Percentiles rank a stretch among this genome's conserved stretches.
Conservation (phyloP, 192 early-diverging fungal genomes). For the Fimicolochytrium jonesii region DNA sequence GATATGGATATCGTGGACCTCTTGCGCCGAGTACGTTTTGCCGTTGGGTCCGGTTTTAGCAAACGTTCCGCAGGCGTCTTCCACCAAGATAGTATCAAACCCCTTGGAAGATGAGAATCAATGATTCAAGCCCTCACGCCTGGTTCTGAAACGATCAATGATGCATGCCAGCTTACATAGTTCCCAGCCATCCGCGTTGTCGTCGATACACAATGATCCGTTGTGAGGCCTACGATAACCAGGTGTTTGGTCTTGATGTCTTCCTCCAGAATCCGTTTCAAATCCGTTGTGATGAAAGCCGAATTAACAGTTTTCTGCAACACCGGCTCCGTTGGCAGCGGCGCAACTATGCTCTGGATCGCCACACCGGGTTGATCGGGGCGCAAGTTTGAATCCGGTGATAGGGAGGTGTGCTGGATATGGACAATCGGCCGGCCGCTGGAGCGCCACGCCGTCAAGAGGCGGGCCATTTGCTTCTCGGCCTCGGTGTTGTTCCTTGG, state of each 20-base stretch:
- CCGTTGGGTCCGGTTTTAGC: constrained; percentile 9
- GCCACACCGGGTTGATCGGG: constrained; percentile 4
- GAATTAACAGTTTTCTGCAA: constrained; percentile 23
- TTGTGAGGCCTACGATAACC: constrained; percentile 15
- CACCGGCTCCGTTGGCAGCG: not conserved
- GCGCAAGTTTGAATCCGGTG: constrained; percentile 4
- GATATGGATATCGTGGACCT: constrained; percentile 6
- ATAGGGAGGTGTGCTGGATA: constrained; percentile 14
- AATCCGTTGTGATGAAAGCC: constrained; percentile 19
- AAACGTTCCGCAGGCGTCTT: constrained; percentile 19
- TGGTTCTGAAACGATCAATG: not conserved
- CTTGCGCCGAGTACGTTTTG: not conserved
- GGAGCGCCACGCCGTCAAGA: constrained; percentile 1
- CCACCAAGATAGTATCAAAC: constrained; percentile 15
- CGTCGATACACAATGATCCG: constrained; percentile 25
- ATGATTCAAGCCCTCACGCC: not conserved
- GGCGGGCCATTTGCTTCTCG: not conserved
- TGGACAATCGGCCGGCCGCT: constrained; percentile 1
- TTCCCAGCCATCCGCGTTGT: constrained; percentile 23
- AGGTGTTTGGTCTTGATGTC: not conserved
- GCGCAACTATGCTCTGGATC: not conserved
- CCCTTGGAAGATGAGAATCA: constrained; percentile 6
- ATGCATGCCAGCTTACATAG: not conserved
- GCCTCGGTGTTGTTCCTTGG: constrained; percentile 7
- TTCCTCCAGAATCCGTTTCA: not conserved